Evolutionary conservation across 2,329 filamentous ascomycete genomes (phyloP).

Genomic region (Ophiostoma angusticollis): DNA sequence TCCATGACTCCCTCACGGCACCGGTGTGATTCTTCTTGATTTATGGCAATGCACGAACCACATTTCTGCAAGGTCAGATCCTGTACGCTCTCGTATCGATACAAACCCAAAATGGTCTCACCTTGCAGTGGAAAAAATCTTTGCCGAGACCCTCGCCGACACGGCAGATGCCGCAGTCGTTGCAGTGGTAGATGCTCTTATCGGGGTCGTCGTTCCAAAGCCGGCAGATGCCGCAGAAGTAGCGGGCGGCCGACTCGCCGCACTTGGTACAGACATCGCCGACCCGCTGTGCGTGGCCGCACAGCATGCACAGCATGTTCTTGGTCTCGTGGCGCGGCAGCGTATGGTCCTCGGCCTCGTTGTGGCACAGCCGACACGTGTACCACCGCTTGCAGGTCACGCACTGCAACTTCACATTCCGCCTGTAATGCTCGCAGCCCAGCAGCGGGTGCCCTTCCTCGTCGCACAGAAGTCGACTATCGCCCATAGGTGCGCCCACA

Average conservation of each 20-base stretch:
- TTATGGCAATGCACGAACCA: constrained; percentile 86
- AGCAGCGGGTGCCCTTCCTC: constrained; percentile 29
- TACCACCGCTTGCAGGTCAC: constrained; percentile 85
- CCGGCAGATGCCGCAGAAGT: constrained; percentile 91
- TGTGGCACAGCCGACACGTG: constrained; percentile 88
- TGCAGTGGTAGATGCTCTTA: constrained; percentile 91
- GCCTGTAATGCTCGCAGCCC: constrained; percentile 84
- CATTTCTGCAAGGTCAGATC: no score
- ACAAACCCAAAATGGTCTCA: no score
- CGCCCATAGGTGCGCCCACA: no score
- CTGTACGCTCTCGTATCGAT: no score
- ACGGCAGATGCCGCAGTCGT: constrained; percentile 90
- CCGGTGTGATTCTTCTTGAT: constrained; percentile 71
- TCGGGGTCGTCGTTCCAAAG: constrained; percentile 89
- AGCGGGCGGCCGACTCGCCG: constrained; percentile 64
- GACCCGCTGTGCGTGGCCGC: constrained; percentile 70
- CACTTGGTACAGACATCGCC: constrained; percentile 68
- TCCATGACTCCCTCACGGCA: constrained; percentile 92
- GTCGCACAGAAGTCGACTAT: constrained; percentile 25
- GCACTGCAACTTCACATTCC: constrained; percentile 94
- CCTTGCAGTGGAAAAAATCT: constrained; percentile 97
- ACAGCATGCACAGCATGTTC: constrained; percentile 97
- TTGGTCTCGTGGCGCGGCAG: constrained; percentile 73
- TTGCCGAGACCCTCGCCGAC: constrained; percentile 85
- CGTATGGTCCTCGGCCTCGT: constrained; percentile 64